Evolutionary conservation across 176 grass and related monocot genomes (phyloP).

Genomic region (Calamus simplicifolius): DNA sequence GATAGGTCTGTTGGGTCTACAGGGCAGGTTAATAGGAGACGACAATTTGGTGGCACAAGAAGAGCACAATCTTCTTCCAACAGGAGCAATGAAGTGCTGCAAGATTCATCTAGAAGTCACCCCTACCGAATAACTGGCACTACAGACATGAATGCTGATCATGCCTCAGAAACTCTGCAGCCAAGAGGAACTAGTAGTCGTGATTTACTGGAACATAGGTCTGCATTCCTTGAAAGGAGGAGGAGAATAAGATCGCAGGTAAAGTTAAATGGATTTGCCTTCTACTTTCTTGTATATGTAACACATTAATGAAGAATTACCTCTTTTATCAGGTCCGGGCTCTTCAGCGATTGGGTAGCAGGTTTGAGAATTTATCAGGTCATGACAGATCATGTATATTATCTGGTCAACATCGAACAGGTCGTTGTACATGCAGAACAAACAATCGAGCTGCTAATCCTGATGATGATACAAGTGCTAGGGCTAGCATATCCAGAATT

Average conservation of each 20-base stretch:
- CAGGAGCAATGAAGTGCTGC: conserved; percentile 35
- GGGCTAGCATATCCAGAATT: conserved; percentile 94
- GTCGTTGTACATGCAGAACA: conserved; percentile 70
- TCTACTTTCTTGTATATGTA: conserved; percentile 3
- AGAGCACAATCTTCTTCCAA: conserved; percentile 51
- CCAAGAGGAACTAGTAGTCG: conserved; percentile 40
- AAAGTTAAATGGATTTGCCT: conserved; percentile 24
- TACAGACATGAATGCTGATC: conserved; percentile 1
- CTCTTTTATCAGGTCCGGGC: conserved; percentile 71
- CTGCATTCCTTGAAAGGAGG: conserved; percentile 88
- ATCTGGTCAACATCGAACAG: conserved; percentile 82
- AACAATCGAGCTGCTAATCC: conserved; percentile 51
- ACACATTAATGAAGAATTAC: not conserved
- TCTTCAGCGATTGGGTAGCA: conserved; percentile 92
- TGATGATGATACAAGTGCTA: conserved; percentile 69
- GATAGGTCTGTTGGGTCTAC: conserved; percentile 50
- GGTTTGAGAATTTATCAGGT: conserved; percentile 86
- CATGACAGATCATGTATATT: conserved; percentile 94
- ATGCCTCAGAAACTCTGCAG: conserved; percentile 16
- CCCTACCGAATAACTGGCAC: conserved; percentile 14
- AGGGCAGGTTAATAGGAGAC: conserved; percentile 39
- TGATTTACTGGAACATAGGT: conserved; percentile 74
- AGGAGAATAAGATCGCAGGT: conserved; percentile 98
- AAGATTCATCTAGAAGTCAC: conserved; percentile 35
- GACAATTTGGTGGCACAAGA: conserved; percentile 44